A percentile compares a stretch with the other conserved stretches of the same genome.
Conservation (phyloP, 148 eudicot genomes). For the Salicornia ramosissima region DNA sequence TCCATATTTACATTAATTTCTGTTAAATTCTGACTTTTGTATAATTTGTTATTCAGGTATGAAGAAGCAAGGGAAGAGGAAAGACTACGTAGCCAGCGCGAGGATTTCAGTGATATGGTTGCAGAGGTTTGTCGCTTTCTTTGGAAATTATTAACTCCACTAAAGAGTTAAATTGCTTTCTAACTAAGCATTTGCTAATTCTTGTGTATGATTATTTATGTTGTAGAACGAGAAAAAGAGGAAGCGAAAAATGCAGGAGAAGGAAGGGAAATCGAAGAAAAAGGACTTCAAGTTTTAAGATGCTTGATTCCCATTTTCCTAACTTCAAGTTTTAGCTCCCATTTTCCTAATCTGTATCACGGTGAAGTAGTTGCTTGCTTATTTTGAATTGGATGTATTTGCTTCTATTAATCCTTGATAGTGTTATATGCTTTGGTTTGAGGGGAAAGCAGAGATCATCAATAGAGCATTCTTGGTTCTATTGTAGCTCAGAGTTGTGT, state of each 20-base stretch:
- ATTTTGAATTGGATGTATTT: neutral
- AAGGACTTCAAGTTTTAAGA: slow-evolving; percentile 79
- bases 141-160: neutral
- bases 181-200: neutral
- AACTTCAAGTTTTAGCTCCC: slow-evolving; percentile 59
- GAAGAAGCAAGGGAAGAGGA: slow-evolving; percentile 98
- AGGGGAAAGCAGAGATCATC: neutral
- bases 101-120: slow-evolving; percentile 98
- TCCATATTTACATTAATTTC: neutral
- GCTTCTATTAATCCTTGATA: neutral
- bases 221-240: slow-evolving; percentile 76
- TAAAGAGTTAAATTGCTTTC: neutral
- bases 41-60: slow-evolving; percentile 38
- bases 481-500: slow-evolving; percentile 7
- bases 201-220: neutral
- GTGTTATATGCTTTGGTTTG: neutral
- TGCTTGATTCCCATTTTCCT: neutral
- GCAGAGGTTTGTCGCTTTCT: slow-evolving; percentile 57
- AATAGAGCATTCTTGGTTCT: neutral
- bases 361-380: neutral
- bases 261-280: slow-evolving; percentile 80
- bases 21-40: neutral
- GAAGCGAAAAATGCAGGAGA: slow-evolving; percentile 85
- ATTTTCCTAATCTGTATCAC: neutral
- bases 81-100: slow-evolving; percentile 74